Conservation (phyloP, 805 yeast species). For the Debaryomyces prosopidis region DNA sequence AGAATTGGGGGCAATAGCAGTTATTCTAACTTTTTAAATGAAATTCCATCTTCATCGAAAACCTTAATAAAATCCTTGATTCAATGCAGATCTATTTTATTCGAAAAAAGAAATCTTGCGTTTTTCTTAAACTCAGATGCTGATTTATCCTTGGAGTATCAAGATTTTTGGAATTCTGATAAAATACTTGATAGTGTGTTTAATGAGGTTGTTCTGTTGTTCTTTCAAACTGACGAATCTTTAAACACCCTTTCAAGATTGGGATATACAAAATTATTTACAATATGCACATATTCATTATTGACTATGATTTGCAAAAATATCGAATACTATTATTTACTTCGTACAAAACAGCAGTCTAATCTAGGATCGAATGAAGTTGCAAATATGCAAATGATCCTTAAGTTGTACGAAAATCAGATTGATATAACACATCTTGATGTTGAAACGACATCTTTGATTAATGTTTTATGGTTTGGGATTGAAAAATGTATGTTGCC, state of each 20-base stretch:
- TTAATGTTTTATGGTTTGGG: slow-evolving; percentile 11
- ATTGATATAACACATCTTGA: slow-evolving; percentile 9
- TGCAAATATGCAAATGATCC: neutral
- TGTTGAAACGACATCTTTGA: slow-evolving; percentile 1
- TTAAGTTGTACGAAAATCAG: slow-evolving; percentile 16
- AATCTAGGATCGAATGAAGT: slow-evolving; percentile 1
- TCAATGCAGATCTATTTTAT: slow-evolving; percentile 36
- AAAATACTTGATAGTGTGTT: slow-evolving; percentile 31
- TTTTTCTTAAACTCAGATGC: slow-evolving; percentile 8
- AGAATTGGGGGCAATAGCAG: slow-evolving; percentile 44
- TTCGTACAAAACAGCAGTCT: neutral
- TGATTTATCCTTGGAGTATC: slow-evolving; percentile 15
- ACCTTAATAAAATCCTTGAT: slow-evolving; percentile 42
- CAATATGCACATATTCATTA: slow-evolving; percentile 23
- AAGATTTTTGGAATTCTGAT: slow-evolving; percentile 25
- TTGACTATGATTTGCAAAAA: neutral
- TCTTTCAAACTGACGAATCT: slow-evolving; percentile 48
- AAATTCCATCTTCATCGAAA: slow-evolving; percentile 27
- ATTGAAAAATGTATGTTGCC: slow-evolving; percentile 28
- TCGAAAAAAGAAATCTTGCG: slow-evolving; percentile 9
- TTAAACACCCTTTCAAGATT: slow-evolving; percentile 34
- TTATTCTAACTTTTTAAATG: slow-evolving; percentile 22
- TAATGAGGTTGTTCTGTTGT: slow-evolving; percentile 39
- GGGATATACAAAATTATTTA: slow-evolving; percentile 29
- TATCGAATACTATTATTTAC: neutral